phyloP scores from a whole-genome alignment of 108 stramenopile genomes.

The Pseudonitzschia multistriata region DNA sequence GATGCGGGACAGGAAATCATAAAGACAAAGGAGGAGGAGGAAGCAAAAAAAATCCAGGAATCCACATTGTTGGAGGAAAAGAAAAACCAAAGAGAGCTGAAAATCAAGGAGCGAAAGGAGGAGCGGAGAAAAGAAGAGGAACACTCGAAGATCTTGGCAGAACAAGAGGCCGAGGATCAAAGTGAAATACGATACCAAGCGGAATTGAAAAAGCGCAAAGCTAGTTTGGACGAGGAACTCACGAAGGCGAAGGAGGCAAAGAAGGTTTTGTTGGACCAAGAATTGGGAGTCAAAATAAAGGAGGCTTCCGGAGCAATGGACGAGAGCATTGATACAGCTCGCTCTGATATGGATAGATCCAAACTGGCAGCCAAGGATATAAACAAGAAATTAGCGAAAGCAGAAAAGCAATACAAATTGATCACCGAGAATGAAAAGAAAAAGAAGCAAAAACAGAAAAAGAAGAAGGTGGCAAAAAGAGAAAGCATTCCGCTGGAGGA shows the following conservation, averaged over 20 bases:
- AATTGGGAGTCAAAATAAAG: slow-evolving; percentile 18
- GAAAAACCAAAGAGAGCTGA: background rate
- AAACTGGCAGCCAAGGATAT: slow-evolving; percentile 15
- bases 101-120: slow-evolving; percentile 11
- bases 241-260: slow-evolving; percentile 36
- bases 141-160: slow-evolving; percentile 3
- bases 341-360: slow-evolving; percentile 32
- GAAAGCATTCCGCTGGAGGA: slow-evolving; percentile 10
- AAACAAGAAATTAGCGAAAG: slow-evolving; percentile 30
- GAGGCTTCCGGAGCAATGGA: slow-evolving; percentile 30
- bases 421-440: slow-evolving; percentile 41
- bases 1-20: slow-evolving; percentile 12
- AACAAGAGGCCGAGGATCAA: slow-evolving; percentile 34
- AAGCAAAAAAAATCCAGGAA: slow-evolving; percentile 7
- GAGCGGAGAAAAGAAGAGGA: slow-evolving; percentile 21
- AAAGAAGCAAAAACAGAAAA: slow-evolving; percentile 21
- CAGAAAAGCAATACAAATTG: slow-evolving; percentile 33
- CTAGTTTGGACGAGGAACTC: slow-evolving; percentile 14
- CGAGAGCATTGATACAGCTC: slow-evolving; percentile 34
- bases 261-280: slow-evolving; percentile 13
- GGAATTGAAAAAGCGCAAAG: slow-evolving; percentile 26
- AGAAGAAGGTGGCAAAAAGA: slow-evolving; percentile 24
- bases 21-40: slow-evolving; percentile 22
- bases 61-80: slow-evolving; percentile 12
- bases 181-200: slow-evolving; percentile 30